phyloP scores from a whole-genome alignment of 2,329 filamentous ascomycete genomes.

The Verticillium longisporum region DNA sequence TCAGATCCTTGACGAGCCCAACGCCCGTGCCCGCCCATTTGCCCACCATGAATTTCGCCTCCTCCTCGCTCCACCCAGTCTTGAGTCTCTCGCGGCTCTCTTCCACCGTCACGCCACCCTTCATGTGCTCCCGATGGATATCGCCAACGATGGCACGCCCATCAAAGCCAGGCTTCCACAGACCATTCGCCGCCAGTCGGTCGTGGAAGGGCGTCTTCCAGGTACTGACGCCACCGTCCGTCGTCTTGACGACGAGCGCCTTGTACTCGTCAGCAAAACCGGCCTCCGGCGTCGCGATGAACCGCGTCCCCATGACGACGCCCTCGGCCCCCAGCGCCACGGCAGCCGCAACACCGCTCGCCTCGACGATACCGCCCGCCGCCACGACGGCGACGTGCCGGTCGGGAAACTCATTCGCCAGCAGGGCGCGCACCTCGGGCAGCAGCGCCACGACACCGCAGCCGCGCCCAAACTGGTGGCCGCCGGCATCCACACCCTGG shows the following conservation, averaged over 20 bases:
- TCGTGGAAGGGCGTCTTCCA: constrained; percentile 42
- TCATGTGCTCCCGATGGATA: constrained; percentile 29
- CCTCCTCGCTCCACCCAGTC: constrained; percentile 26
- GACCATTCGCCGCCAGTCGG: constrained; percentile 24
- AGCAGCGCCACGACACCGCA: constrained; percentile 49
- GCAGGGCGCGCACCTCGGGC: constrained; percentile 46
- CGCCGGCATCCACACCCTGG: constrained; percentile 59
- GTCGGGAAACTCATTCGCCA: constrained; percentile 28
- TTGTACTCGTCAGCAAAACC: constrained; percentile 30
- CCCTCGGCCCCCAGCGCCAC: constrained; percentile 41
- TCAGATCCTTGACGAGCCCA: constrained; percentile 33
- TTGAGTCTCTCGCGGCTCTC: constrained; percentile 22
- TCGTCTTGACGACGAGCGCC: constrained; percentile 29
- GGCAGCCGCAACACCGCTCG: constrained; percentile 47
- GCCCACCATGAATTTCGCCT: constrained; percentile 21
- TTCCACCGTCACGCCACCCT: background rate
- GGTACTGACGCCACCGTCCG: constrained; percentile 36
- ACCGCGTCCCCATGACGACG: constrained; percentile 39
- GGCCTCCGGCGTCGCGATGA: constrained; percentile 36
- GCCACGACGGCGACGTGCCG: constrained; percentile 38
- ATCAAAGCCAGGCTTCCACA: constrained; percentile 37
- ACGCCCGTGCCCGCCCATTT: constrained; percentile 38
- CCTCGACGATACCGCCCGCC: constrained; percentile 54
- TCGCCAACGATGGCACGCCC: constrained; percentile 33
- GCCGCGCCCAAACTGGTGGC: constrained; percentile 50